Percentiles rank a stretch among this genome's conserved stretches.
phyloP scores from a whole-genome alignment of 768 basidiomycete species.

The Rhodotorula kratochvilovae region DNA sequence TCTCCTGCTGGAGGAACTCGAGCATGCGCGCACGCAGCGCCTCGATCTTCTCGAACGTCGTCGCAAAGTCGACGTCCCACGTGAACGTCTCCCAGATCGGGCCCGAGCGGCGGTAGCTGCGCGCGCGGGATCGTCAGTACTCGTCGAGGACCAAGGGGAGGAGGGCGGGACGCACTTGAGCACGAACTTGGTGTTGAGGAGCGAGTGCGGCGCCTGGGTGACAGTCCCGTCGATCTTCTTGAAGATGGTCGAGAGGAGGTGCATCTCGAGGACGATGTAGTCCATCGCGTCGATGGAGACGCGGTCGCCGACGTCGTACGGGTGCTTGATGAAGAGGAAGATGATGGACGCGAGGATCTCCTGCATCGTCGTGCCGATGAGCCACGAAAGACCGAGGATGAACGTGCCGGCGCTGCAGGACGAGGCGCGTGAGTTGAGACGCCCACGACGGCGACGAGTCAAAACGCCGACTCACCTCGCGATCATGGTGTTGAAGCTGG shows the following conservation, averaged over 20 bases:
- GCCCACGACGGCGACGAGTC: too few relatives aligned
- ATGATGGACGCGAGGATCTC: constrained; percentile 81
- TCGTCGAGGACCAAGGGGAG: too few relatives aligned
- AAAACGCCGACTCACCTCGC: constrained; percentile 27
- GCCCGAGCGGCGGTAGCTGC: constrained; percentile 49
- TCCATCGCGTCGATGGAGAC: constrained; percentile 53
- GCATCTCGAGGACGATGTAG: constrained; percentile 52
- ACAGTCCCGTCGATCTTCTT: constrained; percentile 55
- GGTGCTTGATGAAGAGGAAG: constrained; percentile 64
- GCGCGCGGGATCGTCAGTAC: too few relatives aligned
- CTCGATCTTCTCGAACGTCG: constrained; percentile 77
- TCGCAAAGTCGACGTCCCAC: constrained; percentile 73
- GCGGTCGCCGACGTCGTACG: constrained; percentile 65
- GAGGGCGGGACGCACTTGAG: constrained; percentile 8
- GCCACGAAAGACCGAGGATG: constrained; percentile 53
- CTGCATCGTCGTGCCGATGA: constrained; percentile 62
- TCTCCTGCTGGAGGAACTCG: constrained; percentile 63
- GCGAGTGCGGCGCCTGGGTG: constrained; percentile 58
- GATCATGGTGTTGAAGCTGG: constrained; percentile 39
- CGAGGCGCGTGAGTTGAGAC: neutral
- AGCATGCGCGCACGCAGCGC: constrained; percentile 72
- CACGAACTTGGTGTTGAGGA: constrained; percentile 56
- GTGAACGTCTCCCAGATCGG: constrained; percentile 74
- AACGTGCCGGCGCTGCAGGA: constrained; percentile 58
- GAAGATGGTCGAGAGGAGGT: constrained; percentile 71